phyloP scores from a whole-genome alignment of 768 basidiomycete species.

The Pulveroboletus ravenelii region DNA sequence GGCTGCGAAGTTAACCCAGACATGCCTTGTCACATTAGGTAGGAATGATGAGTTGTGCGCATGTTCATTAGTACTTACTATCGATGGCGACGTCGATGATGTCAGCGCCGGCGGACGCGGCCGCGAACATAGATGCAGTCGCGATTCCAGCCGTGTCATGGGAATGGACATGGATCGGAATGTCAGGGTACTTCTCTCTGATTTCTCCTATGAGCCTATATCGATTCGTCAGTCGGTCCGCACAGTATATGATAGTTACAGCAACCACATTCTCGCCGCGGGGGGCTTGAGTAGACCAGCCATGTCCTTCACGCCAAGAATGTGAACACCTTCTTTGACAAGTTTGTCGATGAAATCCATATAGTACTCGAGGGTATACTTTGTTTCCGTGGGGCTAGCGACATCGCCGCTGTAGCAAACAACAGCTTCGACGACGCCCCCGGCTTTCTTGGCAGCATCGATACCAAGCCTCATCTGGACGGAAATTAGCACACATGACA shows the following conservation, averaged over 20 bases:
- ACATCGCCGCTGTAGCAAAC: slow-evolving; percentile 99
- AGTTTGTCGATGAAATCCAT: slow-evolving; percentile 92
- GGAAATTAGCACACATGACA: slow-evolving; percentile 11
- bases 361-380: slow-evolving; percentile 98
- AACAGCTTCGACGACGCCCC: slow-evolving; percentile 95
- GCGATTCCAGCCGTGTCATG: slow-evolving; percentile 99
- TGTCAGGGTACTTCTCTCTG: slow-evolving; percentile 91
- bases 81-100: slow-evolving; percentile 98
- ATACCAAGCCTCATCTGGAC: slow-evolving; percentile 92
- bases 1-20: slow-evolving; percentile 98
- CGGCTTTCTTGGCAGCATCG: slow-evolving; percentile 99
- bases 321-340: slow-evolving; percentile 91
- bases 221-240: slow-evolving; percentile 5
- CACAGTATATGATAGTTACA: neutral
- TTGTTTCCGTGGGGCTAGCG: slow-evolving; percentile 88
- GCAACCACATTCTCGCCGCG: slow-evolving; percentile 73
- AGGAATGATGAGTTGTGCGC: slow-evolving; percentile 2
- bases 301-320: slow-evolving; percentile 99
- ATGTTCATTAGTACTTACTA: slow-evolving; percentile 50
- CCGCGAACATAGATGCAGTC: slow-evolving; percentile 94
- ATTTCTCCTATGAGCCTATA: slow-evolving; percentile 87
- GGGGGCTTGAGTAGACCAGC: slow-evolving; percentile 94
- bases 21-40: slow-evolving; percentile 61
- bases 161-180: slow-evolving; percentile 98
- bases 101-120: slow-evolving; percentile 95